Evolutionary conservation across 306 rosid species (phyloP).

Genomic region (Malus orientalis): DNA sequence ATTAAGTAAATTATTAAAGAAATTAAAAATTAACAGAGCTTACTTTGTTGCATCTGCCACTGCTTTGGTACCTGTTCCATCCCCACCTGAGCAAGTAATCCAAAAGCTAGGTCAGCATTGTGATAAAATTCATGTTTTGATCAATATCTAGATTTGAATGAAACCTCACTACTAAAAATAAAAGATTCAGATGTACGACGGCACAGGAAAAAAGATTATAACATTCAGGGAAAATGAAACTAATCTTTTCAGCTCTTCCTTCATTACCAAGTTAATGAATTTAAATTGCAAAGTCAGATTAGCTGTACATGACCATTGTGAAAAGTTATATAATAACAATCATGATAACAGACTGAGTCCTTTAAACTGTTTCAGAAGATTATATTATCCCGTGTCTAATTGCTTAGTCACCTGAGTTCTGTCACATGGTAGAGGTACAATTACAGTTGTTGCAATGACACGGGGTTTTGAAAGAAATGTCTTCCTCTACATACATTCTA

Average conservation of each 20-base stretch:
- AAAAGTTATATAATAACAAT: background rate
- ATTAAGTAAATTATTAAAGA: background rate
- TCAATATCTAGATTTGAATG: background rate
- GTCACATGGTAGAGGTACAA: background rate
- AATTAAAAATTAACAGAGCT: constrained; percentile 1
- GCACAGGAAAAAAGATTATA: background rate
- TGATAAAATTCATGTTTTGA: constrained; percentile 1
- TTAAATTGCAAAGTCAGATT: background rate
- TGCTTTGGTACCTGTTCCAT: constrained; percentile 39
- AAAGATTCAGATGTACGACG: background rate
- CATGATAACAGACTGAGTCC: background rate
- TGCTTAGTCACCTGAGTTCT: background rate
- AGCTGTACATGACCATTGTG: background rate
- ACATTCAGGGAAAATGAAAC: background rate
- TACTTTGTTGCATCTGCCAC: constrained; percentile 96
- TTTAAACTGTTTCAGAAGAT: background rate
- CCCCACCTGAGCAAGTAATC: constrained; percentile 54
- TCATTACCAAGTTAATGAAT: background rate
- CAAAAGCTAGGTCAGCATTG: constrained; percentile 17
- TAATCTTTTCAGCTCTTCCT: background rate
- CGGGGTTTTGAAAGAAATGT: background rate
- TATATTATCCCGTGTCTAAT: background rate
- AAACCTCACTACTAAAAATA: constrained; percentile 2
- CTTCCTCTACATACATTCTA: background rate
- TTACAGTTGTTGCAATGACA: background rate